A percentile compares a stretch with the other conserved stretches of the same genome.
Evolutionary conservation across 2,329 filamentous ascomycete species (phyloP).

Genomic region (Monosporascus ibericus): DNA sequence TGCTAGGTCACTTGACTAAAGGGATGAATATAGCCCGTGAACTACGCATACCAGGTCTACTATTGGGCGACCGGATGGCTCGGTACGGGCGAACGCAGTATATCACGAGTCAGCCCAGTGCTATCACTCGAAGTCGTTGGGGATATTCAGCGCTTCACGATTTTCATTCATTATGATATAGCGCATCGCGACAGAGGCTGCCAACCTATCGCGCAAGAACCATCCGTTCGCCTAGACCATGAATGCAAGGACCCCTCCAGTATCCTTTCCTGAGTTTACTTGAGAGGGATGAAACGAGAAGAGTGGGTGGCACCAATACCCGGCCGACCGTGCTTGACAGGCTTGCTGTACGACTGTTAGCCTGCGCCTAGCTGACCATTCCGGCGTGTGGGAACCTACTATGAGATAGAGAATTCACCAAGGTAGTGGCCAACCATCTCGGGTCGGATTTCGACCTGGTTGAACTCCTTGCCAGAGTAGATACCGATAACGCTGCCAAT

Average conservation of each 20-base stretch:
- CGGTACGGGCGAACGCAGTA: conserved; percentile 7
- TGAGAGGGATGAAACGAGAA: conserved; percentile 99
- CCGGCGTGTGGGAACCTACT: conserved; percentile 57
- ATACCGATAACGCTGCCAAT: conserved; percentile 97
- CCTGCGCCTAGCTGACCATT: neutral
- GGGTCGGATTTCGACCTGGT: conserved; percentile 99
- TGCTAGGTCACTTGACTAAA: no score
- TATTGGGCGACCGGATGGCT: no score
- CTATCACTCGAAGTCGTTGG: neutral
- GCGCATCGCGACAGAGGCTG: conserved; percentile 35
- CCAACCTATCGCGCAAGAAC: conserved; percentile 42
- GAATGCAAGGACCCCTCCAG: conserved; percentile 51
- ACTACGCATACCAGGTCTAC: no score
- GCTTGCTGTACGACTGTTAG: conserved; percentile 70
- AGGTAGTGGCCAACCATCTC: conserved; percentile 99
- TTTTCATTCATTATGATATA: conserved; percentile 40
- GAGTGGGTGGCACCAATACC: conserved; percentile 99
- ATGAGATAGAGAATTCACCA: conserved; percentile 99
- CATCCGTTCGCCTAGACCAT: conserved; percentile 54
- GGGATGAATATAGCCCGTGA: no score
- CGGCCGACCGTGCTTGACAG: conserved; percentile 99
- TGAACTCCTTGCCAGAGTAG: conserved; percentile 99
- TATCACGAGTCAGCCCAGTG: no score
- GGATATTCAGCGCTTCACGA: conserved; percentile 21
- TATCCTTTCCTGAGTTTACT: conserved; percentile 60